Base-by-base conservation (phyloP, 2,329 filamentous ascomycete genomes). In the Tolypocladium amazonense region DNA sequence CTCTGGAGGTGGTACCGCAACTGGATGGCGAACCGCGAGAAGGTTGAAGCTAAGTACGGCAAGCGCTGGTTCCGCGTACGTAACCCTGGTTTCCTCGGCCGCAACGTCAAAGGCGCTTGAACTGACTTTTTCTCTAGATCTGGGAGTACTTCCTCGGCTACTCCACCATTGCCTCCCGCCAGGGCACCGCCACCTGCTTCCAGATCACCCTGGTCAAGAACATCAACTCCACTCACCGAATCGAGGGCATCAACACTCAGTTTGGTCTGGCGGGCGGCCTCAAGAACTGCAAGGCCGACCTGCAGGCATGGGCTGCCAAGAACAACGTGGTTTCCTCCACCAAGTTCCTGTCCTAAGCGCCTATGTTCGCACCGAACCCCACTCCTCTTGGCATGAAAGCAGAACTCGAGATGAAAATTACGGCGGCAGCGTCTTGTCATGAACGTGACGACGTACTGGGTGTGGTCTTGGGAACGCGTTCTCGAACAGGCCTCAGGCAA, bases 1-100 rank as follows among this genome's bases (percentile, higher is more conserved):
- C 80, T 99, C 63, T 97, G 94, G 94, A 85, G 90, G 72, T 97
- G 94, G 94, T 97, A 97, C 81, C 84, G 94, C 66, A 97, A 97
- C 84, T 97, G 94, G 94, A 83, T 97, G 74, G 91, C 81, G 76
- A 97, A 97, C 83, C 81, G 83, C 67, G 90, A 96, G 61, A 95
- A 96, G 80, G 89, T 97, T 63, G 85, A 89, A 75, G 91, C 89
- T 71, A 97, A 97, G 83, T 97, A 97, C 72, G 94, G 94, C 70
- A 87, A 88, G 72, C 83, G 90, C 71, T 99, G 94, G 94, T 99
- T 90, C 85, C 87, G 93, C 75, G 89, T 92, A 82, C 79, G 88
- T 65, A 58, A n/a, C 30, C 20, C 8, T 3, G 9, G 18, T n/a
- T 33, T 4, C 18, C 9, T 53, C n/a, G 8, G 7, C 18, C 20